Evolutionary conservation across 345 rosid species (phyloP).

Genomic region (Hypericum androsaemum): DNA sequence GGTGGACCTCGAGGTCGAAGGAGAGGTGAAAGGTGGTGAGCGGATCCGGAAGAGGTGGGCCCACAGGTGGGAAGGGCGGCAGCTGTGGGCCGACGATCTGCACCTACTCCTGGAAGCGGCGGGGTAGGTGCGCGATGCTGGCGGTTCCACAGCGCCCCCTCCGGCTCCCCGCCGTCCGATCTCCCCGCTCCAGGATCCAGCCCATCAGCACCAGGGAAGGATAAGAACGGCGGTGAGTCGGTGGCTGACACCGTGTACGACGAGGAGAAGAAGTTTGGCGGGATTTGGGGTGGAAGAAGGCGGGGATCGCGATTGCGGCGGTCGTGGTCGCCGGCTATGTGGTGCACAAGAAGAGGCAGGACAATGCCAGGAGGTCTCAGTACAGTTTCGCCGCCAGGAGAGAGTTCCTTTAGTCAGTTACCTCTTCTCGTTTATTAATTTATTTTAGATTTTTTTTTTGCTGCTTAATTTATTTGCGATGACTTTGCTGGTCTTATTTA

Average conservation of each 20-base stretch:
- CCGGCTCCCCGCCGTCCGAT: conserved; percentile 25
- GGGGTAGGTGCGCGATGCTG: no score
- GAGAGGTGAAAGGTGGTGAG: no score
- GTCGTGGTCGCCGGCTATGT: conserved; percentile 40
- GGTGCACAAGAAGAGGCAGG: conserved; percentile 57
- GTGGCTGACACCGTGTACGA: conserved; percentile 7
- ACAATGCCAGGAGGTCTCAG: conserved; percentile 47
- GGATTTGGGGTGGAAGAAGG: conserved; percentile 47
- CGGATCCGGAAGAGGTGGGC: no score
- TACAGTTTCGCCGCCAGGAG: conserved; percentile 42
- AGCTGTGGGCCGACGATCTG: no score
- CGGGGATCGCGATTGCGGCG: conserved; percentile 42
- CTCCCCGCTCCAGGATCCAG: conserved; percentile 9
- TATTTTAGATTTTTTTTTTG: no score
- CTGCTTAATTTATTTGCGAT: neutral
- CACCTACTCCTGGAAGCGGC: no score
- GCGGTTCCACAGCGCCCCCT: no score
- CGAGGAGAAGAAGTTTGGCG: conserved; percentile 11
- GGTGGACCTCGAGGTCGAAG: no score
- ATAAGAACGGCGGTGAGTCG: conserved; percentile 18
- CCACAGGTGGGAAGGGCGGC: no score
- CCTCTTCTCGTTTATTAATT: neutral
- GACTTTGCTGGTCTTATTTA: no score
- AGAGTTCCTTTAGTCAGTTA: conserved; percentile 35
- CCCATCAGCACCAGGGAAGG: conserved; percentile 15